Base-by-base conservation (phyloP, 1,139 yeast species). In the Hyphopichia pseudoburtonii region DNA sequence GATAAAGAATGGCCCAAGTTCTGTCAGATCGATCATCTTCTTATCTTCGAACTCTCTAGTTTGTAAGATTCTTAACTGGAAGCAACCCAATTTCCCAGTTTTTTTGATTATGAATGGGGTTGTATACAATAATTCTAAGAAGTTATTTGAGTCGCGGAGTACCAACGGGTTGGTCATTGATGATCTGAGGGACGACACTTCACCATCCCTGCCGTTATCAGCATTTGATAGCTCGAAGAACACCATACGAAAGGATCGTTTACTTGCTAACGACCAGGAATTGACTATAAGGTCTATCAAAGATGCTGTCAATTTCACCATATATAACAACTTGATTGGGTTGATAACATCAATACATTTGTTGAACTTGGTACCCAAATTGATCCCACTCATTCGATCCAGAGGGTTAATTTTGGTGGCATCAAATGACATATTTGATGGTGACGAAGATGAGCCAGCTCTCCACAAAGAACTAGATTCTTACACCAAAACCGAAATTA, bases 71-170 rank as follows among this genome's bases (percentile, higher is more conserved):
- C 69, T 92, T 49, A 92, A 92, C 60, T 92, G 98, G 98, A 92
- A 92, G 61, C 98, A 92, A 62, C 98, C 98, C 4, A 92, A 90
- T 60, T 92, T 86, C 62, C 97, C 98, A 0, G 97, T 92, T 1
- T 83, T 92, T 48, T 85, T 86, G 61, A 78, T 82, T 36, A 79
- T 90, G 78, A 83, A 80, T 51, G 87, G 88, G 10, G 67, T 82
- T 26, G 67, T 68, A 24, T 77, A 60, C 55, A 64, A 67, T 44
- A 47, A 45, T 40, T 32, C 47, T 2, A 43, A 51, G 28, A 44
- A 48, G 25, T 51, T 30, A 8, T 71, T 71, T 42, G 76, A 70
- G 45, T 60, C 66, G 4, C 53, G 73, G 40, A 63, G 74, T 2
- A 64, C 76, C 3, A 70, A 70, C 47, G 76, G 76, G 3, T 52